These are phyloP conservation scores for Calonectria hongkongensis DNA, from an alignment of 2,329 filamentous ascomycete genomes.

Conservation along the genomic window DNA sequence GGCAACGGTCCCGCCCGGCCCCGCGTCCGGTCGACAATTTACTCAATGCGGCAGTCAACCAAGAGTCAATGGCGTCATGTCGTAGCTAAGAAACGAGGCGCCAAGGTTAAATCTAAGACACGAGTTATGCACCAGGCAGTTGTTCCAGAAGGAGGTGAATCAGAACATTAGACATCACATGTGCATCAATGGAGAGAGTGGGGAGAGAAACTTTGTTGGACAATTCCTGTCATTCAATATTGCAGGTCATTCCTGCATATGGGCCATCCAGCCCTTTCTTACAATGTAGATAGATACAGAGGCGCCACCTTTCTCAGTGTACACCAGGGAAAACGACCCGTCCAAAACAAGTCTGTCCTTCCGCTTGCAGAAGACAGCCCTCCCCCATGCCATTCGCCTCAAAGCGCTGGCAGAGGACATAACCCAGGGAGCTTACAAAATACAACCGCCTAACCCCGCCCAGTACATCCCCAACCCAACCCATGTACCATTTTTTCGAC, in stretches of 20 bases:
- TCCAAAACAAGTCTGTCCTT: constrained; percentile 22
- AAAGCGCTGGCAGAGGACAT: constrained; percentile 19
- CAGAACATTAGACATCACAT: constrained; percentile 11
- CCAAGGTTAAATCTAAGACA: constrained; percentile 1
- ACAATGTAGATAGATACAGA: constrained; percentile 39
- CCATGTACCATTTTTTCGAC: constrained; percentile 38
- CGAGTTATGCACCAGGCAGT: not conserved
- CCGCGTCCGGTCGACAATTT: not conserved
- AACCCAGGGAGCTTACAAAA: constrained; percentile 28
- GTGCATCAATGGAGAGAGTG: not conserved
- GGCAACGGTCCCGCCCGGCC: constrained; percentile 12
- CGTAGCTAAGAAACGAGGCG: not conserved
- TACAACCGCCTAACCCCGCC: constrained; percentile 32
- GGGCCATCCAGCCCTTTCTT: constrained; percentile 36
- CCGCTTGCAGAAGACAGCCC: constrained; percentile 14
- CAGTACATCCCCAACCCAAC: constrained; percentile 28
- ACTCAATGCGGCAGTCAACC: not conserved
- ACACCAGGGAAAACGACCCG: constrained; percentile 23
- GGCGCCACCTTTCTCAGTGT: not conserved
- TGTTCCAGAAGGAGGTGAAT: constrained; percentile 6
- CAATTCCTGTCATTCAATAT: constrained; percentile 35
- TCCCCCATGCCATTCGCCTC: constrained; percentile 18
- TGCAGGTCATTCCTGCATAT: constrained; percentile 26
- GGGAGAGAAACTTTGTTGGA: constrained; percentile 24
- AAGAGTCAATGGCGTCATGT: constrained; percentile 23